Percentiles rank a stretch among this genome's conserved stretches.
Evolutionary conservation across 768 basidiomycete species (phyloP).

Genomic region (Mycena rebaudengoi): DNA sequence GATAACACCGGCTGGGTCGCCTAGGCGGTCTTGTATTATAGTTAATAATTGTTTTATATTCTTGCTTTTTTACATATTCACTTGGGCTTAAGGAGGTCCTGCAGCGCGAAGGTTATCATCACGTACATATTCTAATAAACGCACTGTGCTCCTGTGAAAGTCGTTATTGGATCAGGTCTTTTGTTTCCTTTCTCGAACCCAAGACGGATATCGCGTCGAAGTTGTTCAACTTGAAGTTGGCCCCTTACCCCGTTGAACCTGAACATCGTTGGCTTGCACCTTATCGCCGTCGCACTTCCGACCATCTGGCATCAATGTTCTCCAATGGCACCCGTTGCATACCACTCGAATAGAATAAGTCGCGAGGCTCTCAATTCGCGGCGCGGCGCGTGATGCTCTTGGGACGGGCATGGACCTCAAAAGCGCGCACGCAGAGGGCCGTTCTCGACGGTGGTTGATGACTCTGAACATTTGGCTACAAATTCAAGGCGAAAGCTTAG

Average conservation of each 20-base stretch:
- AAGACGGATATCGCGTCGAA: no score
- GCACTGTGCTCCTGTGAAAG: conserved; percentile 63
- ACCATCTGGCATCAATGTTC: no score
- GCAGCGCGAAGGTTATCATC: no score
- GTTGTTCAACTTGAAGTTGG: no score
- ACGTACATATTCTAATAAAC: no score
- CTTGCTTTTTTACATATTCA: conserved; percentile 11
- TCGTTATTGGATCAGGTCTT: no score
- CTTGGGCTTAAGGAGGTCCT: no score
- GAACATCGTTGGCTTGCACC: no score
- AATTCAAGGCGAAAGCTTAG: not conserved
- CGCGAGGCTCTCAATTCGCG: conserved; percentile 49
- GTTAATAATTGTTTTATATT: conserved; percentile 23
- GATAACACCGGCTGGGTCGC: conserved; percentile 18
- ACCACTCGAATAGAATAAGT: conserved; percentile 63
- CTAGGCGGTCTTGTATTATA: conserved; percentile 14
- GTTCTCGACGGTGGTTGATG: conserved; percentile 55
- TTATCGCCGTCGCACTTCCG: no score
- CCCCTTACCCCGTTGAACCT: no score
- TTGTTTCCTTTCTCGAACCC: no score
- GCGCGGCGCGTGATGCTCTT: conserved; percentile 62
- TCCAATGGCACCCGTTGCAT: conserved; percentile 36
- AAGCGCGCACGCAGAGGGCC: conserved; percentile 60
- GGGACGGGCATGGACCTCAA: conserved; percentile 70
- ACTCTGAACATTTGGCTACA: not conserved